Conservation (phyloP, 441 rosid genomes). For the Lepidium campestre region DNA sequence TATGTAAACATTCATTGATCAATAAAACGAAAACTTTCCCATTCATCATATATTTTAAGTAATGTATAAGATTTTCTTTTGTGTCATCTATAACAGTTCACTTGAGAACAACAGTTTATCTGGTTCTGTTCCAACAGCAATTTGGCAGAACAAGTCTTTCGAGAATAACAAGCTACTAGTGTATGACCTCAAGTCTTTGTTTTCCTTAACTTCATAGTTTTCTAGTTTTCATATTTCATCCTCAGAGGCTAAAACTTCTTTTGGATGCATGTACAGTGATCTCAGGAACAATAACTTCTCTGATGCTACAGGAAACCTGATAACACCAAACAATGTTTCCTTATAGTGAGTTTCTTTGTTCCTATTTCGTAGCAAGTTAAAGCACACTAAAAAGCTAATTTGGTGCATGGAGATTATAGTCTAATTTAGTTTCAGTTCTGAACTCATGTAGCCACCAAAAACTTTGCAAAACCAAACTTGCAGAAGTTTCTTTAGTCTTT, state of each 20-base stretch:
- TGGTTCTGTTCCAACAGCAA: slow-evolving; percentile 51
- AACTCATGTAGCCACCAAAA: not conserved
- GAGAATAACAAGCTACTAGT: slow-evolving; percentile 38
- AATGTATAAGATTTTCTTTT: not conserved
- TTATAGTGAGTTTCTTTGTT: slow-evolving; percentile 41
- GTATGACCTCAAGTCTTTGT: slow-evolving; percentile 36
- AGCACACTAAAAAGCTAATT: not conserved
- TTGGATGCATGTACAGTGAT: slow-evolving; percentile 50
- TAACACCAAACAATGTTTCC: slow-evolving; percentile 61
- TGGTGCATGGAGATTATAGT: not conserved
- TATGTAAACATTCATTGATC: slow-evolving; percentile 33
- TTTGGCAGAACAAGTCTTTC: slow-evolving; percentile 58
- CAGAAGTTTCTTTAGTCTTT: not conserved
- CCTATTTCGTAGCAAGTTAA: not conserved
- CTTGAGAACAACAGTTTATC: slow-evolving; percentile 61
- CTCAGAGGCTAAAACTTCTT: slow-evolving; percentile 10
- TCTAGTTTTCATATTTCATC: not conserved
- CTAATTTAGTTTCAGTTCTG: not conserved
- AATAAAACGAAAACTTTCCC: not conserved
- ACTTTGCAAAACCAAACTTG: not conserved
- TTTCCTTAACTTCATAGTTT: not conserved
- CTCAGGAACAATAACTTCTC: slow-evolving; percentile 68
- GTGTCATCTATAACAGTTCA: slow-evolving; percentile 42
- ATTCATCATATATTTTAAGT: not conserved
- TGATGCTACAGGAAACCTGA: slow-evolving; percentile 45